Conservation (phyloP, 202 grass and related monocot genomes). For the Saccharum hybrid region DNA sequence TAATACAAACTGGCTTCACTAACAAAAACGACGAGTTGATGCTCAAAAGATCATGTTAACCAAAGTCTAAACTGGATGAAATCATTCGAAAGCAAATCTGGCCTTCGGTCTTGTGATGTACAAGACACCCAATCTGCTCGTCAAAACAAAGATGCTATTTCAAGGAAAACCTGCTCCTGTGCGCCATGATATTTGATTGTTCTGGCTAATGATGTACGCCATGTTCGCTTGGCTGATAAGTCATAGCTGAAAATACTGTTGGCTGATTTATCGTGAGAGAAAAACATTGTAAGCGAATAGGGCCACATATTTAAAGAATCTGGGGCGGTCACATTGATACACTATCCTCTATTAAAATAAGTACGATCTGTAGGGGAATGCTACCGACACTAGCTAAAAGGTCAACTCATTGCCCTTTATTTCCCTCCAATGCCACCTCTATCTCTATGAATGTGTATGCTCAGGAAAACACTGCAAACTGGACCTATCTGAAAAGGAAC, state of each 20-base stretch:
- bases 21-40: neutral
- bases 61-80: constrained; percentile 12
- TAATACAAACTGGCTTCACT: neutral
- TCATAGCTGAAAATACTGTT: too few species aligned
- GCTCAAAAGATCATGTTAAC: neutral
- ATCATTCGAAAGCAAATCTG: neutral
- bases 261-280: too few species aligned
- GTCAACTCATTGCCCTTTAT: constrained; percentile 22
- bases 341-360: constrained; percentile 36
- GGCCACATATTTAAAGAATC: constrained; percentile 39
- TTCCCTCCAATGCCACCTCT: constrained; percentile 23
- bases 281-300: too few species aligned
- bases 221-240: too few species aligned
- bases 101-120: neutral
- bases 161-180: constrained; percentile 7
- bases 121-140: neutral
- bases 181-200: constrained; percentile 15
- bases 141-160: constrained; percentile 18
- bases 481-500: constrained; percentile 29
- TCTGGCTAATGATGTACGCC: constrained; percentile 12
- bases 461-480: constrained; percentile 19
- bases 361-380: constrained; percentile 39
- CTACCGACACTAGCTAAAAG: constrained; percentile 44
- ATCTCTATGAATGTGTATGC: constrained; percentile 27
- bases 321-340: neutral